phyloP scores from a whole-genome alignment of 148 eudicot species.

The Persicaria maculosa region DNA sequence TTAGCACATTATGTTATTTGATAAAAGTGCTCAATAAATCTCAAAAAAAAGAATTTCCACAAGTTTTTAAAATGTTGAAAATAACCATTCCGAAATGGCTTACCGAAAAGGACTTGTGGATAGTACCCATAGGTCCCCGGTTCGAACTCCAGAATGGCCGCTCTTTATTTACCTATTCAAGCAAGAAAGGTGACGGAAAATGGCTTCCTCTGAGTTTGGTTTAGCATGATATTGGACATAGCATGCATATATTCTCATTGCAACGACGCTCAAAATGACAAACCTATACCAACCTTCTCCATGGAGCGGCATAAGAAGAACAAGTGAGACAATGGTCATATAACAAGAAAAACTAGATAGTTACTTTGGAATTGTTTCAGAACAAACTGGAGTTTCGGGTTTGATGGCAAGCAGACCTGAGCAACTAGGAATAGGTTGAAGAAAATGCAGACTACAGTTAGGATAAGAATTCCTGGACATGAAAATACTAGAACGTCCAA shows the following conservation, averaged over 20 bases:
- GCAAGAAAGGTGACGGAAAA: conserved; percentile 20
- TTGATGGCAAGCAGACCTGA: conserved; percentile 48
- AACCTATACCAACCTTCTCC: conserved; percentile 92
- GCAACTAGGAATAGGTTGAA: conserved; percentile 88
- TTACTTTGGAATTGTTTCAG: background rate
- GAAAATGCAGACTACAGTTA: conserved; percentile 79
- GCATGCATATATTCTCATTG: conserved; percentile 63
- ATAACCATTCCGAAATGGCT: too few species aligned
- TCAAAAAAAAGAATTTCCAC: too few species aligned
- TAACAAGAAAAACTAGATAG: background rate
- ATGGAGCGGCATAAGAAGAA: conserved; percentile 63
- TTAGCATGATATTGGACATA: conserved; percentile 88
- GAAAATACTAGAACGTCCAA: conserved; percentile 52
- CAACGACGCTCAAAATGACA: conserved; percentile 52
- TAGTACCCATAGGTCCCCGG: too few species aligned
- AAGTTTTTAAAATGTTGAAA: too few species aligned
- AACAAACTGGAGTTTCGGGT: background rate
- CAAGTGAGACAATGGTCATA: background rate
- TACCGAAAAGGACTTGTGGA: too few species aligned
- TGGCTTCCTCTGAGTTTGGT: conserved; percentile 39
- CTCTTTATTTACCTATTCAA: too few species aligned
- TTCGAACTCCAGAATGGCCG: too few species aligned
- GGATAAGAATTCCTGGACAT: conserved; percentile 83
- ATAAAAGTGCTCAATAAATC: too few species aligned
- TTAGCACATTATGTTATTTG: too few species aligned